Evolutionary conservation across 129 eudicot genomes (phyloP), one percentile per base, ranked within the genome.

Genomic region (Oenanthe sinensis): DNA sequence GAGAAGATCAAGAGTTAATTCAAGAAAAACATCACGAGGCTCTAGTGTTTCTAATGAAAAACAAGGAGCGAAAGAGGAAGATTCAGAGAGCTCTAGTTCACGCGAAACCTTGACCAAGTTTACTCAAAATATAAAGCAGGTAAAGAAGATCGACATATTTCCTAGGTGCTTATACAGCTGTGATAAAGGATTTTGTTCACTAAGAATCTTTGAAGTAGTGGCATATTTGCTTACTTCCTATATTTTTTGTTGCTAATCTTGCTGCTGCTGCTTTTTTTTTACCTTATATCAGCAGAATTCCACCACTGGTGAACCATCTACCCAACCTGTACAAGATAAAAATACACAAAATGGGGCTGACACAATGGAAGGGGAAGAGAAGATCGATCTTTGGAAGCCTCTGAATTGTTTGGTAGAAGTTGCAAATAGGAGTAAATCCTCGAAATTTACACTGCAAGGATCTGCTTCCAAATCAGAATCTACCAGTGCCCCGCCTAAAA

Each of bases 371-470:
- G 89, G 90, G 90, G 87, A 88, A 78, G 89, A 84, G 28, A 87
- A 90, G 79, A 84, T 79, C 80, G 98, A 87, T 83, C 83, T 74
- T 40, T 89, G 95, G 97, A 91, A 91, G 72, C 91, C 97, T 28
- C 87, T 87, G 71, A 89, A 87, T 81, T 93, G 83, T 86, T 80
- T 90, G 78, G 91, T 87, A 77, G 98, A 91, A 86, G 98, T 84
- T 40, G 94, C 97, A 89, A 93, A 89, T 76, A 84, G 88, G 84
- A 89, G 91, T 55, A 93, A 91, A 81, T 82, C 90, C 75, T 84
- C 89, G 4, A 92, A 88, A 80, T 82, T 74, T 80, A 81, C 85
- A 74, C 74, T 85, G 73, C 91, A 82, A 77, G 93, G 90, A 48
- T 80, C 94, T 80, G 69, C 76, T 78, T 75, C 71, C 77, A 89